phyloP scores from a whole-genome alignment of 2,329 filamentous ascomycete genomes.

The Penicillium sp. region DNA sequence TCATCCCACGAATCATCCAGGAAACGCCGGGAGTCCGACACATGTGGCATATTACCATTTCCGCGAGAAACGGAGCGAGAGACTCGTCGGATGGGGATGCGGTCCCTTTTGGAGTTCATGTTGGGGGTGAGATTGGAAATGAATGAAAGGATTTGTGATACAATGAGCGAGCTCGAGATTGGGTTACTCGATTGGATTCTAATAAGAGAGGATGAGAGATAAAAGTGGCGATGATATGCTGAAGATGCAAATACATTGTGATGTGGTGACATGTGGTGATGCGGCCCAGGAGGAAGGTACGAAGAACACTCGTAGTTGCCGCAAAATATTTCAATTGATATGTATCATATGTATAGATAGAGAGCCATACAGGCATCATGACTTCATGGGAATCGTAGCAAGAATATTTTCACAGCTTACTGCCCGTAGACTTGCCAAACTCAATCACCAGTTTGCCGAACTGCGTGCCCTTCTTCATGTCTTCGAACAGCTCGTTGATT shows the following conservation, averaged over 20 bases:
- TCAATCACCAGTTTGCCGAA: slow-evolving; percentile 92
- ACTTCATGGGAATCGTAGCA: not conserved
- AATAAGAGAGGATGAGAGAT: not conserved
- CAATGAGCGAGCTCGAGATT: slow-evolving; percentile 6
- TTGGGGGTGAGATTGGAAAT: not conserved
- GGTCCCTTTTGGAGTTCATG: not conserved
- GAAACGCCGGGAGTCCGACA: not conserved
- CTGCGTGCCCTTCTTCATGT: slow-evolving; percentile 81
- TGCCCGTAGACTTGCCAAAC: slow-evolving; percentile 49
- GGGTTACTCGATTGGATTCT: not conserved
- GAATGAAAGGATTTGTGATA: not conserved
- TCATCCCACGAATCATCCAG: slow-evolving; percentile 4
- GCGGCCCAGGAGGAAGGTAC: slow-evolving; percentile 1
- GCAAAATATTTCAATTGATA: slow-evolving; percentile 2
- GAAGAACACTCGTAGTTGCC: not conserved
- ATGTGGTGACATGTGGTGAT: not conserved
- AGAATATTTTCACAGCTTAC: slow-evolving; percentile 38
- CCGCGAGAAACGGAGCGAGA: slow-evolving; percentile 2
- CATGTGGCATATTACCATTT: not conserved
- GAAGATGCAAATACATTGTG: not conserved
- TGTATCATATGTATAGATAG: not conserved
- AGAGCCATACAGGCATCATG: not conserved
- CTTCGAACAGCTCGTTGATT: slow-evolving; percentile 80
- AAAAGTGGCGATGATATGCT: not conserved
- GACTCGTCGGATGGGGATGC: not conserved